Conservation (phyloP, 805 yeast genomes). For the Candida saitoana region DNA sequence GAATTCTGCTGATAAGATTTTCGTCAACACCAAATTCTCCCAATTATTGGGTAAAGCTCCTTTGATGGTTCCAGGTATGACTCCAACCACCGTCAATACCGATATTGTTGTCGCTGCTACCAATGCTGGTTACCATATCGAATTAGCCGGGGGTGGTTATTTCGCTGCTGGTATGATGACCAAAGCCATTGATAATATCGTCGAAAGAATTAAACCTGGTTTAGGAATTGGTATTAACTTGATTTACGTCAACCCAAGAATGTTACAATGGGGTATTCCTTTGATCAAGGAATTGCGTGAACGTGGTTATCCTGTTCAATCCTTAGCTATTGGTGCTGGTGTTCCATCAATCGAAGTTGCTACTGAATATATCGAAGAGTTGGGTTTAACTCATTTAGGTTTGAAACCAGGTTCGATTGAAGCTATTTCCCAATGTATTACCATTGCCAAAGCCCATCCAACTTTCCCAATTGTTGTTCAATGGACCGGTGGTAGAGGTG, state of each 20-base stretch:
- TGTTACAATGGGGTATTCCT: conserved; percentile 99
- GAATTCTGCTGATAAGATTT: conserved; percentile 67
- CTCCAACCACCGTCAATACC: conserved; percentile 95
- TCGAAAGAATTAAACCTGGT: conserved; percentile 68
- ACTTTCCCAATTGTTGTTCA: conserved; percentile 93
- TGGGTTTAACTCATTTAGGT: conserved; percentile 90
- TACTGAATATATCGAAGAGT: conserved; percentile 86
- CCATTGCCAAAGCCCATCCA: conserved; percentile 95
- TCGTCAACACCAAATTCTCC: conserved; percentile 91
- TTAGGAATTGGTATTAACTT: conserved; percentile 87
- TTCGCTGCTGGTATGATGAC: conserved; percentile 70
- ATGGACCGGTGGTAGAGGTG: conserved; percentile 99
- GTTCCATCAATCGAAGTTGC: conserved; percentile 98
- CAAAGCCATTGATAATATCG: conserved; percentile 70
- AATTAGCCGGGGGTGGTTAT: conserved; percentile 99
- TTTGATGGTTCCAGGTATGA: conserved; percentile 98
- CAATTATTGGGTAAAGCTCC: conserved; percentile 92
- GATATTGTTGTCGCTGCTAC: conserved; percentile 91
- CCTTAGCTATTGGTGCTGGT: conserved; percentile 98
- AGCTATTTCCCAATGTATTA: conserved; percentile 78
- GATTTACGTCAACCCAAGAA: conserved; percentile 93
- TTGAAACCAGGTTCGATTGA: conserved; percentile 98
- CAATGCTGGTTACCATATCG: conserved; percentile 96
- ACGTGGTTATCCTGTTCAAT: conserved; percentile 93
- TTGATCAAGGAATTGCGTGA: conserved; percentile 83